A percentile compares a stretch with the other conserved stretches of the same genome.
Evolutionary conservation across 331 rosid genomes (phyloP).

Genomic region (Cydonia oblonga): DNA sequence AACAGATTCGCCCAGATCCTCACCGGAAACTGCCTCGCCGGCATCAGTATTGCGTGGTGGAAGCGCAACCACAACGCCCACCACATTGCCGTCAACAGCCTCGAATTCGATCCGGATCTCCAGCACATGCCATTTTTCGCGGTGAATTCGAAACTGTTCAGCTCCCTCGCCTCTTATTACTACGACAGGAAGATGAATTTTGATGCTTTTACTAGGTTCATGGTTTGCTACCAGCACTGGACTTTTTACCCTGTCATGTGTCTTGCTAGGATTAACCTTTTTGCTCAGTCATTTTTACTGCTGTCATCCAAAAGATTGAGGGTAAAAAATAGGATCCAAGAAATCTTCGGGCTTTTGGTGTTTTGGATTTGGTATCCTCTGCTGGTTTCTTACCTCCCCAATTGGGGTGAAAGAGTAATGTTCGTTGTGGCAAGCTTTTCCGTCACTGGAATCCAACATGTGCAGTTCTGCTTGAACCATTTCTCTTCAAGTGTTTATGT

Average conservation of each 20-base stretch:
- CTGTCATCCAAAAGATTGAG: constrained; percentile 18
- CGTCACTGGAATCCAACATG: constrained; percentile 36
- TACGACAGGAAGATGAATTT: constrained; percentile 32
- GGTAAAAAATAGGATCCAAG: constrained; percentile 27
- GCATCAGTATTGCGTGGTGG: constrained; percentile 41
- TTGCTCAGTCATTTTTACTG: constrained; percentile 45
- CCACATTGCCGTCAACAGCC: constrained; percentile 34
- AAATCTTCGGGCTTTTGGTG: constrained; percentile 22
- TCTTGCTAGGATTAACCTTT: constrained; percentile 50
- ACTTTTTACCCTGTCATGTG: constrained; percentile 40
- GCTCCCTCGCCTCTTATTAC: constrained; percentile 21
- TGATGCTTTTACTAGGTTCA: constrained; percentile 16
- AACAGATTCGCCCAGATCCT: constrained; percentile 30
- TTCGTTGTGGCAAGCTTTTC: constrained; percentile 26
- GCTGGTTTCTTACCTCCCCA: constrained; percentile 27
- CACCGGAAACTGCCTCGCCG: constrained; percentile 38
- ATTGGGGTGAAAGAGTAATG: constrained; percentile 22
- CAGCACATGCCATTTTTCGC: constrained; percentile 39
- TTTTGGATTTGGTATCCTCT: constrained; percentile 42
- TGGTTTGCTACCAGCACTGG: constrained; percentile 40
- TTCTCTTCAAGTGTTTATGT: constrained; percentile 30
- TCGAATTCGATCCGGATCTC: constrained; percentile 39
- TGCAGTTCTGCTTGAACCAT: constrained; percentile 39
- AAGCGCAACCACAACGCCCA: constrained; percentile 44
- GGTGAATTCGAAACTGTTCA: constrained; percentile 28